Percentiles rank a stretch among this genome's conserved stretches.
Evolutionary conservation across 805 yeast species (phyloP).

Genomic region (Cyberlindnera xylosilytica): DNA sequence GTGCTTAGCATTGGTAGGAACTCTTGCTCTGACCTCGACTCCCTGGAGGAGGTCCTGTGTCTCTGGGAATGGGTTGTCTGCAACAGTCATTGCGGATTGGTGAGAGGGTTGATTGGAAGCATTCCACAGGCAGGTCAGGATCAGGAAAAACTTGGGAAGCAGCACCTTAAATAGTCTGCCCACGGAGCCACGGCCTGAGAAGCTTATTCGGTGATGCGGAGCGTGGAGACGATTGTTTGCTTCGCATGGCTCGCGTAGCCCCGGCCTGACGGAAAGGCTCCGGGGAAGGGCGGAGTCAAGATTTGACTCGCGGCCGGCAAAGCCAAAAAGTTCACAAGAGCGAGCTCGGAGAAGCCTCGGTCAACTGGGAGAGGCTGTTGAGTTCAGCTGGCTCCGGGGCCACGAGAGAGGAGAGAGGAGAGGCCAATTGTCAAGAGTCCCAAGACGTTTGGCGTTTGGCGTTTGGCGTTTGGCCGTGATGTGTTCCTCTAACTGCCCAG

Average conservation of each 20-base stretch:
- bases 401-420: no score
- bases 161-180: not conserved
- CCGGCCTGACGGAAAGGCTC: constrained; percentile 1
- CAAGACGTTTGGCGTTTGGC: no score
- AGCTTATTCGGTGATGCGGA: not conserved
- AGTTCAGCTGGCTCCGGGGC: no score
- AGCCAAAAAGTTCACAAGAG: not conserved
- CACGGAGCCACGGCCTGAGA: not conserved
- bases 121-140: no score
- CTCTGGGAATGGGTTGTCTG: constrained; percentile 29
- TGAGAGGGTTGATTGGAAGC: no score
- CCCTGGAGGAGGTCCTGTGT: constrained; percentile 31
- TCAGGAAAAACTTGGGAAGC: not conserved
- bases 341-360: not conserved
- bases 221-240: not conserved
- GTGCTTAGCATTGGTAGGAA: constrained; percentile 37
- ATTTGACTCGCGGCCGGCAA: not conserved
- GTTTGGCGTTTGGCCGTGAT: no score
- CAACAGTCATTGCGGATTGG: constrained; percentile 16
- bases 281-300: constrained; percentile 2
- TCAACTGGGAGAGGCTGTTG: no score
- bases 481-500: no score
- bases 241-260: not conserved
- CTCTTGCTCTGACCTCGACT: constrained; percentile 35
- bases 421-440: no score